Evolutionary conservation across 2,329 filamentous ascomycete genomes (phyloP), one percentile per base, ranked within the genome.

Genomic region (Lecanicillium sp.): DNA sequence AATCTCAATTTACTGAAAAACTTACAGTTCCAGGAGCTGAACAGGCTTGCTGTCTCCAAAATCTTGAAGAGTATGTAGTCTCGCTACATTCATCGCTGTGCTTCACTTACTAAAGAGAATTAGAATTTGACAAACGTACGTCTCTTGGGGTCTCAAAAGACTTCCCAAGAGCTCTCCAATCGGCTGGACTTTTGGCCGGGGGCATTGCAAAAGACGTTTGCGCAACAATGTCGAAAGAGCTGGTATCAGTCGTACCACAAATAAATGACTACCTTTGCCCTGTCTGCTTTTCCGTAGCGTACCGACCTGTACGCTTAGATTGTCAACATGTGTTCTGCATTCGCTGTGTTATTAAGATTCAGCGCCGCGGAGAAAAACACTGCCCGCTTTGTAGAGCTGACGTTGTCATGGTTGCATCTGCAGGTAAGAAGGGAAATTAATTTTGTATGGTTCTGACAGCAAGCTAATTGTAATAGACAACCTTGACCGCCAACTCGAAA

Each of bases 81-180:
- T 15, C 9, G 12, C 22, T 30, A 14, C 8, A 8, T 4, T 29
- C 13, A 13, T 2, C 15, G 14, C 11, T 13, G 25, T 13, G 13
- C 20, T 5, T 14, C 11, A 19, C 17, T 38, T 22, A 33, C 44
- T 53, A 25, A 53, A 34, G 25, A n/a, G 22, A 2, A 7, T 3
- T 12, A 88, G 78, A 90, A 62, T 94, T 94, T 55, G 85, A 92
- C 60, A 94, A 94, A 60, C 76, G 79, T 42, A 94, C 87, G 2
- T 78, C 82, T 1, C 67, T 94, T 15, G 78, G 81, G 18, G 78
- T 82, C 1, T 78, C 78, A 29, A 65, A 73, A 27, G 70, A 68
- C 0, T 83, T 86, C 47, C 76, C 79, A 0, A 63, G 67, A 8
- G 64, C 69, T 17, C 69, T 85, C 37, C 64, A 70, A 38, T 72